Evolutionary conservation across 2,329 filamentous ascomycete species (phyloP).

Genomic region (Penicillium palitans): DNA sequence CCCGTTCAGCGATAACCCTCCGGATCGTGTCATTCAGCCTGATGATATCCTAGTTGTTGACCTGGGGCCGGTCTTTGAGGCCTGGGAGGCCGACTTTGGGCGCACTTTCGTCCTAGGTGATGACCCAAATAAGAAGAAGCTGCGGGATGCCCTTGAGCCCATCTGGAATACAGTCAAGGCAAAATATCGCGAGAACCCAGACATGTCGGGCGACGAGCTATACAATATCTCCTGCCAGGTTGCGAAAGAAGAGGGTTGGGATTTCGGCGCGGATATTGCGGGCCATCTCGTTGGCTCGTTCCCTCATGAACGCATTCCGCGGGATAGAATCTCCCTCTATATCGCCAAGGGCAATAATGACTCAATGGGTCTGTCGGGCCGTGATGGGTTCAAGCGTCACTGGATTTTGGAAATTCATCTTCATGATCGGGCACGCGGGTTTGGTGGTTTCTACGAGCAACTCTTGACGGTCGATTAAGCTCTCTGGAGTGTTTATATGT

Average conservation of each 20-base stretch:
- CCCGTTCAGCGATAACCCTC: conserved; percentile 53
- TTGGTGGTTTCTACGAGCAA: conserved; percentile 49
- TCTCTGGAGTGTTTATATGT: neutral
- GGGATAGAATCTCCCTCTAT: conserved; percentile 49
- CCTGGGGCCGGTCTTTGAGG: conserved; percentile 54
- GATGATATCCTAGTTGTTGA: conserved; percentile 57
- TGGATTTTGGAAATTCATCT: conserved; percentile 56
- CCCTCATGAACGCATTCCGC: conserved; percentile 53
- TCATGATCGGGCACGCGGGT: conserved; percentile 40
- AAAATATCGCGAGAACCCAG: conserved; percentile 40
- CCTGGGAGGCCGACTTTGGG: conserved; percentile 57
- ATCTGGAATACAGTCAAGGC: conserved; percentile 50
- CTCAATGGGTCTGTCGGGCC: conserved; percentile 42
- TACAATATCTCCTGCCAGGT: conserved; percentile 46
- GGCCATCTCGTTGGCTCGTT: conserved; percentile 56
- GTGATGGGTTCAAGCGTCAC: conserved; percentile 47
- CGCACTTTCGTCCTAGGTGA: conserved; percentile 54
- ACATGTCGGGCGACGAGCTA: conserved; percentile 52
- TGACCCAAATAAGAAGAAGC: conserved; percentile 47
- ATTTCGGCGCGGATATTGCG: conserved; percentile 48
- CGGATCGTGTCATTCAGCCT: conserved; percentile 49
- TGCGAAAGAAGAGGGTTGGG: conserved; percentile 45
- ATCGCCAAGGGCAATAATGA: conserved; percentile 48
- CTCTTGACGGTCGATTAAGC: conserved; percentile 29
- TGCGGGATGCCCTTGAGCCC: conserved; percentile 51